These are phyloP conservation scores for Chlorociboria aeruginascens DNA, from an alignment of 495 filamentous ascomycete genomes.

Conservation along the genomic window DNA sequence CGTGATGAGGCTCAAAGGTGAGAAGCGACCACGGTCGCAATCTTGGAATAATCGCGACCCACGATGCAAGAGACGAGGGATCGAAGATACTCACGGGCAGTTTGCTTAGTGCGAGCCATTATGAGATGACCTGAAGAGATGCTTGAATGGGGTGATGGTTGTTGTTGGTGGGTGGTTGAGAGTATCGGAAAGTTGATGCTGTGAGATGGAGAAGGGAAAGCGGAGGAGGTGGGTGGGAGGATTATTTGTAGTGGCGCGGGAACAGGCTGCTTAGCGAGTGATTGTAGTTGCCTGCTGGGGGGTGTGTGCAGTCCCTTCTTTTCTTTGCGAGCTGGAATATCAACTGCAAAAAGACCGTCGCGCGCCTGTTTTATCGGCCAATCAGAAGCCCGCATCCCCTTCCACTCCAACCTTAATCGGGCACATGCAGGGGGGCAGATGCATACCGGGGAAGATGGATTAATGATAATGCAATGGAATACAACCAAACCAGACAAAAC, in stretches of 20 bases:
- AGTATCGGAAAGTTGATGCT: conserved; percentile 11
- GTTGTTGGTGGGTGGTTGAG: conserved; percentile 5
- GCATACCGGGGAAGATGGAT: no score
- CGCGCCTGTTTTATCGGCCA: conserved; percentile 3
- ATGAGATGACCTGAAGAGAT: conserved; percentile 37
- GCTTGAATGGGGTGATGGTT: conserved; percentile 16
- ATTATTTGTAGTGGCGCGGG: conserved; percentile 15
- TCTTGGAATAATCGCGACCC: conserved; percentile 14
- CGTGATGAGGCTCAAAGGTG: conserved; percentile 5
- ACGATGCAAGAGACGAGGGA: conserved; percentile 18
- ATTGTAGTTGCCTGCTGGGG: no score
- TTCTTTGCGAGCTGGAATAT: no score
- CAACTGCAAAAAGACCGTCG: background rate
- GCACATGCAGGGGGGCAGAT: no score
- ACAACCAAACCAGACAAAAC: no score
- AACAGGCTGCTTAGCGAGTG: conserved; percentile 9
- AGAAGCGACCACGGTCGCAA: conserved; percentile 12
- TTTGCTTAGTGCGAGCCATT: conserved; percentile 99
- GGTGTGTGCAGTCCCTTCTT: no score
- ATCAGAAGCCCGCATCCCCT: background rate
- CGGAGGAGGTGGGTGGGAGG: conserved; percentile 16
- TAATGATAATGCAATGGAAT: no score
- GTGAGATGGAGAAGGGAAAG: conserved; percentile 11
- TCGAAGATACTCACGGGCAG: conserved; percentile 58
- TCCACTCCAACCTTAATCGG: no score